phyloP scores from a whole-genome alignment of 352 stramenopile genomes.

The Phytophthora lateralis region DNA sequence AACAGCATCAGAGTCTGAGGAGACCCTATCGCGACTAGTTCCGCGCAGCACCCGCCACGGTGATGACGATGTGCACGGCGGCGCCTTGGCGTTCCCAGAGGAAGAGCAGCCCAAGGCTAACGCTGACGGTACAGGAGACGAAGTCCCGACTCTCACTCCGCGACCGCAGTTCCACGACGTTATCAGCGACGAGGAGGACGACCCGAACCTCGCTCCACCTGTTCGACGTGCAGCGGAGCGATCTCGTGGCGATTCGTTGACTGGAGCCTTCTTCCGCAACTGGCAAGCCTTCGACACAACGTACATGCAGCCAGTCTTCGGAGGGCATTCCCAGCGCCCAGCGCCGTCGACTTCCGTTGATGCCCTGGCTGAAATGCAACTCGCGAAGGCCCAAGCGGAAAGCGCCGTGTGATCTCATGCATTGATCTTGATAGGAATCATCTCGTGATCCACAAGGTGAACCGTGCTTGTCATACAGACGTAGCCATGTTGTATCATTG shows the following conservation, averaged over 20 bases:
- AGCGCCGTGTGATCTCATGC: constrained; percentile 40
- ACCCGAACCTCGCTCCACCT: constrained; percentile 23
- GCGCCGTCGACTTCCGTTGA: constrained; percentile 21
- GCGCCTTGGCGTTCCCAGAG: constrained; percentile 35
- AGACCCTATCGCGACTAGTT: constrained; percentile 28
- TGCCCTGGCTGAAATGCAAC: constrained; percentile 25
- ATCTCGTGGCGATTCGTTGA: constrained; percentile 52
- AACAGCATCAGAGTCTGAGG: constrained; percentile 38
- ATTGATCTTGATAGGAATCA: constrained; percentile 1
- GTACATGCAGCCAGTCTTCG: constrained; percentile 87
- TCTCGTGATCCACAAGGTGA: no score
- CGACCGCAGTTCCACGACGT: constrained; percentile 75
- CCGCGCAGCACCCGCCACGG: constrained; percentile 61
- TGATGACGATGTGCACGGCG: constrained; percentile 35
- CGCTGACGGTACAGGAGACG: constrained; percentile 32
- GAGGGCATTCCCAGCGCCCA: constrained; percentile 50
- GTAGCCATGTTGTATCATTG: constrained; percentile 24
- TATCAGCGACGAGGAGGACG: constrained; percentile 55
- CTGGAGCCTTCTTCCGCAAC: constrained; percentile 68
- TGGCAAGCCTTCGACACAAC: constrained; percentile 81
- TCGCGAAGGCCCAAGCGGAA: constrained; percentile 52
- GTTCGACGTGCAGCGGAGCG: constrained; percentile 23
- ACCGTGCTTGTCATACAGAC: no score
- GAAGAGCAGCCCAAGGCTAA: constrained; percentile 34
- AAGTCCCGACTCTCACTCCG: constrained; percentile 59